These are phyloP conservation scores for Phaeosphaeriaceae sp. DNA, from an alignment of 2,329 filamentous ascomycete genomes.

Conservation along the genomic window DNA sequence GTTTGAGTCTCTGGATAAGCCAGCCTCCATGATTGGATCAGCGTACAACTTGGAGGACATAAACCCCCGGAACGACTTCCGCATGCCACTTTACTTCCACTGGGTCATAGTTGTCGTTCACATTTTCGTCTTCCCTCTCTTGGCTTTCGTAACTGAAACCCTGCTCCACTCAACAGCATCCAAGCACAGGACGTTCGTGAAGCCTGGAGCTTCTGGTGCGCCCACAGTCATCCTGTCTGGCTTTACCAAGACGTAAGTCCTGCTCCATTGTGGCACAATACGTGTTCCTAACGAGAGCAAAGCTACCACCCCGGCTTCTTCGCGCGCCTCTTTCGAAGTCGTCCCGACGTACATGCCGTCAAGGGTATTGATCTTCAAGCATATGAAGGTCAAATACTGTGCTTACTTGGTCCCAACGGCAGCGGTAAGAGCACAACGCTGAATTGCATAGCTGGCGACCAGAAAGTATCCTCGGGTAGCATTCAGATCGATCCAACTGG, in stretches of 20 bases:
- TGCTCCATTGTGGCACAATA: background rate
- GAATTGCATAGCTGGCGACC: constrained; percentile 31
- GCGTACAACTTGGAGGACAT: constrained; percentile 4
- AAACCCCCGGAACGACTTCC: constrained; percentile 6
- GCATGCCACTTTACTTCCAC: constrained; percentile 28
- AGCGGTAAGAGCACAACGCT: constrained; percentile 35
- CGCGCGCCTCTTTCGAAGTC: constrained; percentile 22
- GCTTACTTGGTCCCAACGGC: constrained; percentile 35
- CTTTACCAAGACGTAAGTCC: constrained; percentile 30
- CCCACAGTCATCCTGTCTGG: constrained; percentile 50
- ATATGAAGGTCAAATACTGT: constrained; percentile 33
- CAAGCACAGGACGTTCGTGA: constrained; percentile 42
- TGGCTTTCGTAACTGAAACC: constrained; percentile 30
- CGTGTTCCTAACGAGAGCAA: background rate
- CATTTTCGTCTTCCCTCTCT: constrained; percentile 26
- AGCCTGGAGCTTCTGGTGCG: constrained; percentile 6
- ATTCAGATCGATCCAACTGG: constrained; percentile 30
- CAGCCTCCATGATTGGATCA: constrained; percentile 18
- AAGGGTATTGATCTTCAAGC: constrained; percentile 26
- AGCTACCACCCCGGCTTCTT: constrained; percentile 26
- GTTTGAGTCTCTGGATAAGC: constrained; percentile 20
- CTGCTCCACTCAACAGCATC: constrained; percentile 29
- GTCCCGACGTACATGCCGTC: constrained; percentile 29
- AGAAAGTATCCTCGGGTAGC: constrained; percentile 29
- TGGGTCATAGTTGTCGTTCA: constrained; percentile 30